phyloP scores from a whole-genome alignment of 1,284 basidiomycete genomes.

The Sporisorium scitamineum region DNA sequence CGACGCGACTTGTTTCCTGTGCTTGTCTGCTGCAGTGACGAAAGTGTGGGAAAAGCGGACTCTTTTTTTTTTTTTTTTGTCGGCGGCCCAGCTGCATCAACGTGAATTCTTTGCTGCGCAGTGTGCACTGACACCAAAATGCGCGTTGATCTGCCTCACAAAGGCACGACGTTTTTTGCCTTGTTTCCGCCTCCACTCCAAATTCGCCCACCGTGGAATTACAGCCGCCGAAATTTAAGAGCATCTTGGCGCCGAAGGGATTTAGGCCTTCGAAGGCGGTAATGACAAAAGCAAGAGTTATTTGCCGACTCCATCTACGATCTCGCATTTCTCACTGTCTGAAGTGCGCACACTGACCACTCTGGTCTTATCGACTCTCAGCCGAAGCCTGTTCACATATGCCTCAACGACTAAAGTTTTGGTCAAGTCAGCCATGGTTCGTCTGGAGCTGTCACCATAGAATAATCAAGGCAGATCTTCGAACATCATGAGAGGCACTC shows the following conservation, averaged over 20 bases:
- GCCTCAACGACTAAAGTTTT: too few species aligned
- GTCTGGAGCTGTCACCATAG: too few species aligned
- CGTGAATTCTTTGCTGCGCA: not conserved
- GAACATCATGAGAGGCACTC: too few species aligned
- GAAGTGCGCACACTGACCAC: not conserved
- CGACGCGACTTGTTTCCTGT: slow-evolving; percentile 18
- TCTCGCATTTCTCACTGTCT: not conserved
- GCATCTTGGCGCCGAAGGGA: too few species aligned
- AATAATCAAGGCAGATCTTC: too few species aligned
- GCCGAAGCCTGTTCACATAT: too few species aligned
- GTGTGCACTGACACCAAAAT: not conserved
- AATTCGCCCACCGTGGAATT: not conserved
- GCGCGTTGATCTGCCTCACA: slow-evolving; percentile 22
- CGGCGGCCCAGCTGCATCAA: slow-evolving; percentile 4
- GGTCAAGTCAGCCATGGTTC: too few species aligned
- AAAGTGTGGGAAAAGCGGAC: slow-evolving; percentile 1
- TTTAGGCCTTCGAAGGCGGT: slow-evolving; percentile 17
- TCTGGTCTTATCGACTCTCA: too few species aligned
- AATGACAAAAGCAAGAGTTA: not conserved
- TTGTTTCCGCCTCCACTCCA: not conserved
- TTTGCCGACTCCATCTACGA: not conserved
- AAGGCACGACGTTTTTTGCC: slow-evolving; percentile 2
- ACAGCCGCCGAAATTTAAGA: slow-evolving; percentile 12
- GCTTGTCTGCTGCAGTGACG: not conserved
- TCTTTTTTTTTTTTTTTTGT: not conserved